Evolutionary conservation across 768 basidiomycete genomes (phyloP), one percentile per base, ranked within the genome.

Genomic region (Rubroboletus pulcherrimus): DNA sequence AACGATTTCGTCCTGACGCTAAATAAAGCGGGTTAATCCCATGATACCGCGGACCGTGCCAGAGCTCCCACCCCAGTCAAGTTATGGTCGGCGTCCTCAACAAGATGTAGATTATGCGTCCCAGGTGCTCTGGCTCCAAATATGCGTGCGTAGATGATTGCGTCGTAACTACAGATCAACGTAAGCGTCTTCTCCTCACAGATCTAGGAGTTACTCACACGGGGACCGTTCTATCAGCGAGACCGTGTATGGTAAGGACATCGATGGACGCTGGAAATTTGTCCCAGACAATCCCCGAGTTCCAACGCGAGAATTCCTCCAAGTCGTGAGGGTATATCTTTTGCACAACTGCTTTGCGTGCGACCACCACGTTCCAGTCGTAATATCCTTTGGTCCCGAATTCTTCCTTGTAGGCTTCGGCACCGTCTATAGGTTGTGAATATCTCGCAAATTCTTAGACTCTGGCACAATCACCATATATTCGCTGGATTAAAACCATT

Each of bases 11-110:
- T 88, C 86, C 58, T 82, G 81, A 53, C 80, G 78, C 81, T 81
- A 57, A 11, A 42, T 31, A 38, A 37, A 49, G 19, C 17, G 5
- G 21, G 49, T 59, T n/a, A 61, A 34, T 52, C 31, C 48, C 34
- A 52, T 37, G 17, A 49, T n/a, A 30, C 26, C 17, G 33, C 14
- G 24, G 38, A 48, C 7, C 21, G 29, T 31, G 10, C 6, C 31
- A 34, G 49, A 29, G 33, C 7, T 26, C 54, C 41, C 55, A 81
- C 80, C 24, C 85, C 83, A 24, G 81, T 83, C 62, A 85, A 87
- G 70, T 91, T 92, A 65, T 92, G 91, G 72, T 91, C 89, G 8
- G 85, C 87, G 42, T 78, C 80, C 67, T 92, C 91, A 38, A 90
- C 72, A 26, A 87, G 73, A 64, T 85, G 79, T 26, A 92, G 73